Conservation (phyloP, 768 basidiomycete species). For the Gyrodon lividus region DNA sequence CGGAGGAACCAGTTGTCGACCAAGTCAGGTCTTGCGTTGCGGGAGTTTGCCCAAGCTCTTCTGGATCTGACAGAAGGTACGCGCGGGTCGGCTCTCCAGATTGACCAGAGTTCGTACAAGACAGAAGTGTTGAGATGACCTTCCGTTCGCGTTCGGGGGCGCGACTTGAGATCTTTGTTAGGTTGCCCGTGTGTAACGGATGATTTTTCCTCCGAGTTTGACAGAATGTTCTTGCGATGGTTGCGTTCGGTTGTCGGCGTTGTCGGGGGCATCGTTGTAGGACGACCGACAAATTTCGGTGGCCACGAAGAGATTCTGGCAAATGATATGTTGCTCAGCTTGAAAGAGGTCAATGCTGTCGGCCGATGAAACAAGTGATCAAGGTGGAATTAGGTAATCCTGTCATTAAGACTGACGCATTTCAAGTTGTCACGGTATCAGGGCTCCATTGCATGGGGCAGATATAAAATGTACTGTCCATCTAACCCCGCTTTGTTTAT, state of each 20-base stretch:
- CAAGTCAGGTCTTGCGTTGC: slow-evolving; percentile 15
- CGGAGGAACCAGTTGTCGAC: slow-evolving; percentile 29
- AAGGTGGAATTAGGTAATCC: too few relatives aligned
- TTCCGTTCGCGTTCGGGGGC: background rate
- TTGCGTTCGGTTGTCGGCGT: background rate
- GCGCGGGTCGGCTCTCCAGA: slow-evolving; percentile 29
- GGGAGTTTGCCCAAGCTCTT: slow-evolving; percentile 26
- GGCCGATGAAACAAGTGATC: too few relatives aligned
- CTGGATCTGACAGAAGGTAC: slow-evolving; percentile 29
- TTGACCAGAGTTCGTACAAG: slow-evolving; percentile 29
- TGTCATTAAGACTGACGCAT: too few relatives aligned
- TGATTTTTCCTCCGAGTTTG: background rate
- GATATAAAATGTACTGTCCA: background rate
- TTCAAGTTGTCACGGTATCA: too few relatives aligned
- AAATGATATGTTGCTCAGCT: too few relatives aligned
- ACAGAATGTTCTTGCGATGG: background rate
- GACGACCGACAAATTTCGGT: too few relatives aligned
- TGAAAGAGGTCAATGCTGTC: too few relatives aligned
- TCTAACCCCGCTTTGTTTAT: background rate
- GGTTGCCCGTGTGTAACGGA: background rate
- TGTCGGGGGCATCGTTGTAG: background rate
- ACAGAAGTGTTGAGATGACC: background rate
- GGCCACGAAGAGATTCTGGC: too few relatives aligned
- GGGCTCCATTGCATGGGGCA: too few relatives aligned
- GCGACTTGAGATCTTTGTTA: background rate